A percentile compares a stretch with the other conserved stretches of the same genome.
These are phyloP conservation scores for Corymbia calophylla DNA, from an alignment of 441 rosid species.

Conservation along the genomic window DNA sequence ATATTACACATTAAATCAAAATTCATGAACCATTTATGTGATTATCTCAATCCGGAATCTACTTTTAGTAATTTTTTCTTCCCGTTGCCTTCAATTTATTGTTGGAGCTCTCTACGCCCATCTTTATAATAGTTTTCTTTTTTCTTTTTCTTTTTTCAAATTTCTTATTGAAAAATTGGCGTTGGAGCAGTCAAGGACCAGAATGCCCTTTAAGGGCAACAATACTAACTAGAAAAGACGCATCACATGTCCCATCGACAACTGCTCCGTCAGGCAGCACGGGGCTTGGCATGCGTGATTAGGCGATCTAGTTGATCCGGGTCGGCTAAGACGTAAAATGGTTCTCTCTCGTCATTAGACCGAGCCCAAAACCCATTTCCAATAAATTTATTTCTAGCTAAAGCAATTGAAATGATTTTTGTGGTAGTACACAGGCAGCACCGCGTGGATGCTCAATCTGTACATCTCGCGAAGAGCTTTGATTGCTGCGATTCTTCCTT, in stretches of 20 bases:
- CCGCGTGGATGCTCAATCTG: slow-evolving; percentile 37
- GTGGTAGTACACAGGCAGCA: neutral
- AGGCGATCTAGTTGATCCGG: neutral
- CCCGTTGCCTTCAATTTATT: neutral
- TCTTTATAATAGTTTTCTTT: neutral
- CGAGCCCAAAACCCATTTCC: neutral
- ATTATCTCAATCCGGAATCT: neutral
- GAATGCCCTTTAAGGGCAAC: neutral
- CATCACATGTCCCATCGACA: neutral
- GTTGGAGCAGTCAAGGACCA: neutral
- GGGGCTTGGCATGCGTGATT: neutral
- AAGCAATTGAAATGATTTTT: too few relatives aligned
- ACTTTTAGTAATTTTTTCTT: neutral
- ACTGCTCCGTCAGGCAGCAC: neutral
- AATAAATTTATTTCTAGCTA: neutral
- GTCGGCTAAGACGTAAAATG: neutral
- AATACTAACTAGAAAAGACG: neutral
- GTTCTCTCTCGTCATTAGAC: neutral
- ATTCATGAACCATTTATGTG: neutral
- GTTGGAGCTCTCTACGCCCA: neutral
- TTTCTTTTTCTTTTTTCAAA: neutral
- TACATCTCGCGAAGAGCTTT: slow-evolving; percentile 68
- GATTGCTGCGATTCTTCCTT: slow-evolving; percentile 51
- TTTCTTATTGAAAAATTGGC: too few relatives aligned
- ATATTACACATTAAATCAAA: fast-evolving